A percentile compares a stretch with the other conserved stretches of the same genome.
phyloP scores from a whole-genome alignment of 1,139 yeast species.

The Saccharomyces pastorianus region DNA sequence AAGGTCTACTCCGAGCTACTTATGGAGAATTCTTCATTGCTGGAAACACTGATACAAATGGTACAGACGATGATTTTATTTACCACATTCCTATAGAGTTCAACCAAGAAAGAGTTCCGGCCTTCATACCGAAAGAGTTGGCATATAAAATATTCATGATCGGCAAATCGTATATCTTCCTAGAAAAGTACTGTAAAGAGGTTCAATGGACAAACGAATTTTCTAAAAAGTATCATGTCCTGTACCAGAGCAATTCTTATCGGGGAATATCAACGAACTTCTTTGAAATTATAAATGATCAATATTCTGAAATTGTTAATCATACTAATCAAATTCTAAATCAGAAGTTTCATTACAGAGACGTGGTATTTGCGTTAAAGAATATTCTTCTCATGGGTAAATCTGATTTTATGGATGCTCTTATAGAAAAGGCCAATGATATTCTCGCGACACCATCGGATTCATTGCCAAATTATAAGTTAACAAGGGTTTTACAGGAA shows the following conservation, averaged over 20 bases:
- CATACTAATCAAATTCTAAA: slow-evolving; percentile 47
- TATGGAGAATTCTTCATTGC: slow-evolving; percentile 61
- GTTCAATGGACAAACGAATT: slow-evolving; percentile 48
- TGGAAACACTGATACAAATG: slow-evolving; percentile 10
- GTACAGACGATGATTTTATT: slow-evolving; percentile 2
- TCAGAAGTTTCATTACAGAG: slow-evolving; percentile 41
- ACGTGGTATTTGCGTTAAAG: slow-evolving; percentile 57
- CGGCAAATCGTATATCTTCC: slow-evolving; percentile 69
- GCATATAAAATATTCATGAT: slow-evolving; percentile 59
- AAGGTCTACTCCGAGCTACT: slow-evolving; percentile 55
- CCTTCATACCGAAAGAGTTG: slow-evolving; percentile 41
- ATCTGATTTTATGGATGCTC: slow-evolving; percentile 67
- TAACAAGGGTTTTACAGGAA: slow-evolving; percentile 57
- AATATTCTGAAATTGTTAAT: slow-evolving; percentile 51
- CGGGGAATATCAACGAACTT: slow-evolving; percentile 19
- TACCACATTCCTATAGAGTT: slow-evolving; percentile 18
- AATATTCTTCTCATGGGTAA: slow-evolving; percentile 61
- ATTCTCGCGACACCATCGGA: slow-evolving; percentile 55
- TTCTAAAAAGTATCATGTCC: slow-evolving; percentile 27
- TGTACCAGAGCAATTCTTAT: slow-evolving; percentile 10
- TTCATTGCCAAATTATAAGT: slow-evolving; percentile 54
- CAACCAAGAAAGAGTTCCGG: slow-evolving; percentile 45
- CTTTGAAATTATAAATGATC: slow-evolving; percentile 40
- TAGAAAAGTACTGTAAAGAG: slow-evolving; percentile 58
- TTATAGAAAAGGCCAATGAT: slow-evolving; percentile 50